phyloP scores from a whole-genome alignment of 495 filamentous ascomycete genomes.

The Penicillium waksmanii region DNA sequence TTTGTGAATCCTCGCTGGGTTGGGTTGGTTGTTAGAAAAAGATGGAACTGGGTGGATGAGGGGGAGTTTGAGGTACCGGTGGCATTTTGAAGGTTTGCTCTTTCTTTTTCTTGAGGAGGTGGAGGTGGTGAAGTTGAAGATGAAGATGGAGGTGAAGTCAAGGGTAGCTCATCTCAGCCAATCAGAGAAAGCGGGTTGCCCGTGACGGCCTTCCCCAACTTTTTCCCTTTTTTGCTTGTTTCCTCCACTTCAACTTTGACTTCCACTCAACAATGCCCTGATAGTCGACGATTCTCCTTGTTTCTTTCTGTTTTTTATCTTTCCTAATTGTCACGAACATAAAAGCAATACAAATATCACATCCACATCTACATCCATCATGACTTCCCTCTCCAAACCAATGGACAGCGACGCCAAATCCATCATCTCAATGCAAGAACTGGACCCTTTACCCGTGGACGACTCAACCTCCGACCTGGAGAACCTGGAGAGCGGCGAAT shows the following conservation, averaged over 20 bases:
- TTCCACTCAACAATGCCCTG: not conserved
- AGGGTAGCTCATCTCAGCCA: conserved; percentile 1
- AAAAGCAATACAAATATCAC: not conserved
- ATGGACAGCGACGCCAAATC: conserved; percentile 49
- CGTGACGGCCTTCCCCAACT: conserved; percentile 3
- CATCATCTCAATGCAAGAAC: conserved; percentile 68
- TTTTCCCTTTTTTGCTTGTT: conserved; percentile 19
- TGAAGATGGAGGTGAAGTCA: conserved; percentile 9
- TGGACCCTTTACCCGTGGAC: conserved; percentile 84
- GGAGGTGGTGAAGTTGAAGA: not conserved
- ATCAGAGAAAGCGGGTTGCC: conserved; percentile 20
- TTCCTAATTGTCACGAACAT: not conserved
- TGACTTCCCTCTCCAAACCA: conserved; percentile 21
- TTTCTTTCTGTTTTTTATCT: not conserved
- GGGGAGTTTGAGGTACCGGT: conserved; percentile 10
- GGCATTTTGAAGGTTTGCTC: conserved; percentile 9
- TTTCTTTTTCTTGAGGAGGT: not conserved
- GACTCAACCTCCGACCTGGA: conserved; percentile 55
- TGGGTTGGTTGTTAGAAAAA: conserved; percentile 13
- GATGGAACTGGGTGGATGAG: not conserved
- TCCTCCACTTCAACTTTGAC: conserved; percentile 12
- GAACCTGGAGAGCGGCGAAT: conserved; percentile 57
- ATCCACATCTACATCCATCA: not conserved
- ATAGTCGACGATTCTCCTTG: conserved; percentile 1
- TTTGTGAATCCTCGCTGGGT: conserved; percentile 52